These are phyloP conservation scores for Ulvella scutata DNA, from an alignment of 139 green algal genomes.

Conservation along the genomic window DNA sequence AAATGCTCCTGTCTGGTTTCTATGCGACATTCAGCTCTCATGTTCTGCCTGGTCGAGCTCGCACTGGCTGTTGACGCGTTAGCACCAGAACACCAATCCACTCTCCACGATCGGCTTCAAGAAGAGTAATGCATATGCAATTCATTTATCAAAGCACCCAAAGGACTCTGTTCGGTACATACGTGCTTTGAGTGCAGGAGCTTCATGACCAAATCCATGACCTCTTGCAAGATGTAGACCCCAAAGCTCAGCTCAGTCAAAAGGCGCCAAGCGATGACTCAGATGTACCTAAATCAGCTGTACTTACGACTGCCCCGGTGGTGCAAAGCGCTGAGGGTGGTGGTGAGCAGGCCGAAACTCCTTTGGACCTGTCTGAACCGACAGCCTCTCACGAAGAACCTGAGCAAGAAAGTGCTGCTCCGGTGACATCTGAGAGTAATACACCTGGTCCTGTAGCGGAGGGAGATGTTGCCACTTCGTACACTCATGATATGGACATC, in stretches of 20 bases:
- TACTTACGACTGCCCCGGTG: neutral
- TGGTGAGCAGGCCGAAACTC: neutral
- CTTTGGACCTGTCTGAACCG: neutral
- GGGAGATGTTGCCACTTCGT: too few relatives aligned
- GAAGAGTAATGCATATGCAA: neutral
- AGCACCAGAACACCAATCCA: neutral
- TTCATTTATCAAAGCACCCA: neutral
- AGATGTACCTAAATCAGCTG: neutral
- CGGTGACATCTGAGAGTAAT: too few relatives aligned
- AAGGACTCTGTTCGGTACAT: too few relatives aligned
- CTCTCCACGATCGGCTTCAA: neutral
- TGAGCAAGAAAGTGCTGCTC: too few relatives aligned
- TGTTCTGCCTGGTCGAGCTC: neutral
- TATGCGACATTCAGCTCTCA: neutral
- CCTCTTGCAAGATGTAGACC: neutral
- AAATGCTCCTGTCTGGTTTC: neutral
- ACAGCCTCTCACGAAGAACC: neutral
- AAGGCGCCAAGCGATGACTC: neutral
- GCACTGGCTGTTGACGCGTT: neutral
- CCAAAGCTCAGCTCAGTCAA: neutral
- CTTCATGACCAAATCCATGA: slow-evolving; percentile 2
- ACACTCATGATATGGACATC: too few relatives aligned
- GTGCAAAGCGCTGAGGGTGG: neutral
- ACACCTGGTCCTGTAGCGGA: too few relatives aligned
- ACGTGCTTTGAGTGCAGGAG: neutral